Conservation (phyloP, 768 basidiomycete genomes). For the Suillus weaverae region DNA sequence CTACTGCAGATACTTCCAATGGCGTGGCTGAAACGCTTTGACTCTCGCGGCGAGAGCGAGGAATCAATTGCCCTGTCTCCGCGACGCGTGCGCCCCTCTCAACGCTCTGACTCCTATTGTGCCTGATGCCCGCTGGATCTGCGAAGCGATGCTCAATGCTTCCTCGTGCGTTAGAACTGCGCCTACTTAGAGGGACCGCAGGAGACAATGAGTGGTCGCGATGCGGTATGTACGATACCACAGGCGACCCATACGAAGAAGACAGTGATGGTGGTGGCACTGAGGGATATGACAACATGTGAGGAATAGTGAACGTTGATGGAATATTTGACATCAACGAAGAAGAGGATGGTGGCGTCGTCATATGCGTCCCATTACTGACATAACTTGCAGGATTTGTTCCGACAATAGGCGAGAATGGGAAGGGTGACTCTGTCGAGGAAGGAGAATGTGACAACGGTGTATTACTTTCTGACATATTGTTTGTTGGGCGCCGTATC, state of each 20-base stretch:
- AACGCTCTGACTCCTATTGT: slow-evolving; percentile 46
- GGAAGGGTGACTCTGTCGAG: slow-evolving; percentile 65
- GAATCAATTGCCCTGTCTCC: slow-evolving; percentile 60
- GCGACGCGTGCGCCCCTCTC: slow-evolving; percentile 69
- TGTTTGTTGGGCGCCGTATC: slow-evolving; percentile 53
- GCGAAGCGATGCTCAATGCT: slow-evolving; percentile 31
- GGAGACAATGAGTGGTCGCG: slow-evolving; percentile 54
- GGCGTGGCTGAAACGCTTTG: slow-evolving; percentile 38
- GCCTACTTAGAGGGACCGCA: slow-evolving; percentile 53
- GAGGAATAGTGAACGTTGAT: slow-evolving; percentile 29
- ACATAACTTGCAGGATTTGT: slow-evolving; percentile 55
- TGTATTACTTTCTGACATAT: slow-evolving; percentile 53
- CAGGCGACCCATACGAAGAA: slow-evolving; percentile 75
- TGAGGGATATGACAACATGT: slow-evolving; percentile 70
- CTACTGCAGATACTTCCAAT: slow-evolving; percentile 27
- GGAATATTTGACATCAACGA: slow-evolving; percentile 47
- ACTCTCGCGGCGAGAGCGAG: slow-evolving; percentile 50
- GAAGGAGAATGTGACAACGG: slow-evolving; percentile 67
- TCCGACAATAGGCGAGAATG: slow-evolving; percentile 60
- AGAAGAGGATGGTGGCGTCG: slow-evolving; percentile 71
- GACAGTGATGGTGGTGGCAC: slow-evolving; percentile 83
- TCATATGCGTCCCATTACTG: slow-evolving; percentile 62
- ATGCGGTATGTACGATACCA: slow-evolving; percentile 44
- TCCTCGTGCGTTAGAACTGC: slow-evolving; percentile 45
- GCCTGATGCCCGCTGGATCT: slow-evolving; percentile 27